Conservation (phyloP, 2,329 filamentous ascomycete species). For the Bretziella fagacearum region DNA sequence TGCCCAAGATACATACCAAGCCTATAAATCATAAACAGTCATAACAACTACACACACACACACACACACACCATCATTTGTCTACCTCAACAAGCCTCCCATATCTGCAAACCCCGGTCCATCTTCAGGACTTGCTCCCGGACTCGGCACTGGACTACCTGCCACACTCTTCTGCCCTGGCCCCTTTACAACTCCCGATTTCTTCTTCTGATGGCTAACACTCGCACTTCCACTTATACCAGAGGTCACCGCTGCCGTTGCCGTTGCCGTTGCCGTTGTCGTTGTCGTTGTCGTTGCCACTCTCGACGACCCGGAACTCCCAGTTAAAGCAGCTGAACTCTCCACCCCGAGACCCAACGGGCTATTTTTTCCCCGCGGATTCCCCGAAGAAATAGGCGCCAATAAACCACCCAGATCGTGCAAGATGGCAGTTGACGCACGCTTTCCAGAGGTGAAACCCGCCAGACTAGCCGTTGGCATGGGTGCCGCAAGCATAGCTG, state of each 20-base stretch:
- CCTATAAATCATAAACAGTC: constrained; percentile 4
- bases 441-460: constrained; percentile 25
- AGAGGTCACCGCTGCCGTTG: background rate
- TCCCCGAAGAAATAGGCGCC: constrained; percentile 25
- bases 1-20: too few species aligned
- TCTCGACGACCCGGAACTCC: background rate
- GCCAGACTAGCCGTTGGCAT: constrained; percentile 25
- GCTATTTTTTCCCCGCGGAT: background rate
- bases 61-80: background rate
- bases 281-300: too few species aligned
- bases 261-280: background rate
- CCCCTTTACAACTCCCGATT: background rate
- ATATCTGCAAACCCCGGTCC: constrained; percentile 19
- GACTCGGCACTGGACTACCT: background rate
- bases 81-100: constrained; percentile 25
- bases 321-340: background rate
- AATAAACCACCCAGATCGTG: constrained; percentile 41
- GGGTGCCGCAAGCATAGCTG: constrained; percentile 17
- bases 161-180: too few species aligned
- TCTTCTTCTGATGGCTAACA: background rate
- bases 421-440: constrained; percentile 40
- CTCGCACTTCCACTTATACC: background rate
- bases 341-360: background rate
- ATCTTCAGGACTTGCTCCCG: constrained; percentile 5
- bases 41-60: constrained; percentile 6